A percentile compares a stretch with the other conserved stretches of the same genome.
These are phyloP conservation scores for Noccaea caerulescens DNA, from an alignment of 345 rosid genomes.

Conservation along the genomic window DNA sequence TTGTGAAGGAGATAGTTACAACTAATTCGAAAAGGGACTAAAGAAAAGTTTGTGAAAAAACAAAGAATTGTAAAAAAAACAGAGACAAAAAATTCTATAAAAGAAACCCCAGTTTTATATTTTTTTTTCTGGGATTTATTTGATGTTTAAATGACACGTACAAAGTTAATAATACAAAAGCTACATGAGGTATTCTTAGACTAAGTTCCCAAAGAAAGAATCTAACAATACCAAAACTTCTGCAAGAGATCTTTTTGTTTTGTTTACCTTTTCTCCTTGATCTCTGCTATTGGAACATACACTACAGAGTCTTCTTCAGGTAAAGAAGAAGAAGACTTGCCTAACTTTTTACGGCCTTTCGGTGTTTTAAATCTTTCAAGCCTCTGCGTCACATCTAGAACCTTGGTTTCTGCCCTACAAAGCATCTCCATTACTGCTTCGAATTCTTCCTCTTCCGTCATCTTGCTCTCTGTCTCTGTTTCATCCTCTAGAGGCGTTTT, in stretches of 20 bases:
- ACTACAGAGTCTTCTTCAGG: constrained; percentile 53
- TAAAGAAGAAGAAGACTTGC: constrained; percentile 47
- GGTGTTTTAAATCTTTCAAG: constrained; percentile 42
- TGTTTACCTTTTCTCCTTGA: constrained; percentile 54
- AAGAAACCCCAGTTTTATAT: neutral
- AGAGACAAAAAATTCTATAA: neutral
- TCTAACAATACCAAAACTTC: constrained; percentile 37
- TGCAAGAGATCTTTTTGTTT: neutral
- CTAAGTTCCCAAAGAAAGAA: constrained; percentile 25
- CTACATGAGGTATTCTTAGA: constrained; percentile 25
- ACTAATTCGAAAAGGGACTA: neutral
- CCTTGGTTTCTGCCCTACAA: constrained; percentile 58
- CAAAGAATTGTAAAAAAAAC: constrained; percentile 8
- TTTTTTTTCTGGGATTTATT: constrained; percentile 1
- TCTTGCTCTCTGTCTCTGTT: constrained; percentile 39
- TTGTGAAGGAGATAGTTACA: neutral
- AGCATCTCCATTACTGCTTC: constrained; percentile 75
- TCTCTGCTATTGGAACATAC: constrained; percentile 74
- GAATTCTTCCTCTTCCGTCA: constrained; percentile 43
- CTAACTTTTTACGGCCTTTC: constrained; percentile 46
- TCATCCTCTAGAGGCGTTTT: constrained; percentile 17
- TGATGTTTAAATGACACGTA: neutral
- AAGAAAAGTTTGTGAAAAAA: neutral
- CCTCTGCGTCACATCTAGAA: constrained; percentile 58
- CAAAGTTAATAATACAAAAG: constrained; percentile 21